These are phyloP conservation scores for Omphalotus olearius DNA, from an alignment of 1,284 basidiomycete species.

Conservation along the genomic window DNA sequence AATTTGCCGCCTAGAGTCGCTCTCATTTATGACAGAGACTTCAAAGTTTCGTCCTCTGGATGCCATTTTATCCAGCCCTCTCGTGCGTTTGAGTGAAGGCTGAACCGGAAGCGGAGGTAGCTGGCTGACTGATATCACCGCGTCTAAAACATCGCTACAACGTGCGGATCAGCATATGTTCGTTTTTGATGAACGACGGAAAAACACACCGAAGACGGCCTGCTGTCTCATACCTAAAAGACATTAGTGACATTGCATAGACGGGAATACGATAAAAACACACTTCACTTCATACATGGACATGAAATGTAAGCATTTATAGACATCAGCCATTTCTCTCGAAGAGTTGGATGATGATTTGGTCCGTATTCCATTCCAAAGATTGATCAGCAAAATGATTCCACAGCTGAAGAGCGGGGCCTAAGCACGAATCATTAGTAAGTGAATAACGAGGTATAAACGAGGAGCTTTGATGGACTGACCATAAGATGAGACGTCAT, in stretches of 20 bases:
- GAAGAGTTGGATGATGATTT: conserved; percentile 45
- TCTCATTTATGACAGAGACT: not conserved
- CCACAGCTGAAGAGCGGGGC: conserved; percentile 25
- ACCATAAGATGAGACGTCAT: conserved; percentile 18
- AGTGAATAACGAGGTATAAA: no score
- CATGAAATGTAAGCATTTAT: conserved; percentile 61
- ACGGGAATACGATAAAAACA: no score
- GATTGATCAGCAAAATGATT: conserved; percentile 66
- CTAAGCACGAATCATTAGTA: conserved; percentile 23
- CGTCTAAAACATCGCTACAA: conserved; percentile 1
- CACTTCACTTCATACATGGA: conserved; percentile 32
- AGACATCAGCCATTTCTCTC: conserved; percentile 61
- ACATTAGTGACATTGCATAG: not conserved
- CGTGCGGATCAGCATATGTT: no score
- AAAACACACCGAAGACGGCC: not conserved
- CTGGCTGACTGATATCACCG: conserved; percentile 2
- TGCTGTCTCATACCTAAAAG: conserved; percentile 5
- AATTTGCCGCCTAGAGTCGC: not conserved
- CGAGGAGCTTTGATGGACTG: conserved; percentile 12
- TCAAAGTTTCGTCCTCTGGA: not conserved
- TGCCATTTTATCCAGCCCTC: not conserved
- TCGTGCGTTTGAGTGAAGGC: conserved; percentile 1
- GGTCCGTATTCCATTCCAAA: conserved; percentile 64
- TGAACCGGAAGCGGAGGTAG: not conserved
- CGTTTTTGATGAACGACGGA: not conserved